Conservation (phyloP, 441 rosid species). For the Populus hybrid region DNA sequence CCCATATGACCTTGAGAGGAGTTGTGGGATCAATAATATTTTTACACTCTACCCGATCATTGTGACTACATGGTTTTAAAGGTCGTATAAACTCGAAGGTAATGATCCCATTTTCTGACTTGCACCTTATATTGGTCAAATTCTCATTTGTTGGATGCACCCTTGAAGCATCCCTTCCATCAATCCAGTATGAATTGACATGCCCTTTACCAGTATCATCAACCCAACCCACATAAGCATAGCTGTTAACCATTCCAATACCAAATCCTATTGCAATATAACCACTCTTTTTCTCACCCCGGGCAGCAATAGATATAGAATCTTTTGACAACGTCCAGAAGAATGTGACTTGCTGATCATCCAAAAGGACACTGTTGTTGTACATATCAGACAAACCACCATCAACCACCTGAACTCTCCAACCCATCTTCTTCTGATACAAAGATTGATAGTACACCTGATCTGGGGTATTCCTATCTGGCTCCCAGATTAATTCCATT, state of each 20-base stretch:
- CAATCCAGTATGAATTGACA: conserved; percentile 86
- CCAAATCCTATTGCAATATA: conserved; percentile 92
- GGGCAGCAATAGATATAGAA: conserved; percentile 82
- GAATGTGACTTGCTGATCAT: conserved; percentile 94
- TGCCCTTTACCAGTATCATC: conserved; percentile 68
- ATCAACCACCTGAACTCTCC: conserved; percentile 95
- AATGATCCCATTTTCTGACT: conserved; percentile 82
- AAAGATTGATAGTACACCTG: conserved; percentile 81
- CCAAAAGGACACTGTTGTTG: conserved; percentile 74
- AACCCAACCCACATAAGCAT: conserved; percentile 91
- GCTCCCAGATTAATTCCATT: conserved; percentile 71
- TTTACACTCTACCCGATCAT: conserved; percentile 53
- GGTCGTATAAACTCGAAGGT: conserved; percentile 88
- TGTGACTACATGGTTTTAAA: conserved; percentile 62
- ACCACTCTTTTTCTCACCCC: conserved; percentile 95
- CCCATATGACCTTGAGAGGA: conserved; percentile 93
- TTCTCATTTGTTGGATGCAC: conserved; percentile 77
- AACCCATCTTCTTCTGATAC: conserved; percentile 91
- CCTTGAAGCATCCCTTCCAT: conserved; percentile 67
- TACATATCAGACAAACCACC: conserved; percentile 98
- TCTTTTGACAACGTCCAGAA: conserved; percentile 77
- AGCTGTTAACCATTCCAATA: conserved; percentile 70
- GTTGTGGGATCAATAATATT: conserved; percentile 85
- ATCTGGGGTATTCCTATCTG: conserved; percentile 90
- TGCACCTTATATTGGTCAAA: conserved; percentile 81